Evolutionary conservation across 2,329 filamentous ascomycete species (phyloP).

Genomic region (Clonostachys solani): DNA sequence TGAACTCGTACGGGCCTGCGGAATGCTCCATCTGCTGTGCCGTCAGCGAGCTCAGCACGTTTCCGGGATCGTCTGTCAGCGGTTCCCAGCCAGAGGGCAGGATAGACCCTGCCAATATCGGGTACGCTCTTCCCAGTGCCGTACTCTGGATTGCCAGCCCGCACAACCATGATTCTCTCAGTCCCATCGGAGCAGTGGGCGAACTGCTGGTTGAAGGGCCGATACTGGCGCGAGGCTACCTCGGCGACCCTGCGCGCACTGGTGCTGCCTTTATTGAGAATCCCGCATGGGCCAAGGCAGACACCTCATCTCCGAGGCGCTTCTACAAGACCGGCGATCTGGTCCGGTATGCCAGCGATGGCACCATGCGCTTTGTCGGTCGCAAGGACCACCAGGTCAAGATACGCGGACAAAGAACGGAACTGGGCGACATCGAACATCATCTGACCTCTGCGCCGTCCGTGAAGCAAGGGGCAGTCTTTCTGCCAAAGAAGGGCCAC

Average conservation of each 20-base stretch:
- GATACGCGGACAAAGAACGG: constrained; percentile 73
- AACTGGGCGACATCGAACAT: constrained; percentile 68
- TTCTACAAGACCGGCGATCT: constrained; percentile 81
- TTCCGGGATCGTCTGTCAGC: background rate
- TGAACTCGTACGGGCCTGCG: constrained; percentile 33
- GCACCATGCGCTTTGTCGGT: constrained; percentile 68
- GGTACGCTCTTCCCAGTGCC: background rate
- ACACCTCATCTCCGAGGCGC: constrained; percentile 56
- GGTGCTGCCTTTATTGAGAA: background rate
- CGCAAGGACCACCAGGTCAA: constrained; percentile 79
- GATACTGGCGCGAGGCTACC: constrained; percentile 11
- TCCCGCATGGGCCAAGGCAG: constrained; percentile 61
- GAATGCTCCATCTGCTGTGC: constrained; percentile 22
- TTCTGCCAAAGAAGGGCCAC: background rate
- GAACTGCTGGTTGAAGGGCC: constrained; percentile 14
- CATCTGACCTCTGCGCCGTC: background rate
- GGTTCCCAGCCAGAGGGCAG: background rate
- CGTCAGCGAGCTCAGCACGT: background rate
- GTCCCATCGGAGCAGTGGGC: constrained; percentile 13
- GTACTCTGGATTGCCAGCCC: constrained; percentile 9
- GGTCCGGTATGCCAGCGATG: constrained; percentile 73
- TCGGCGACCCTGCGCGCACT: constrained; percentile 10
- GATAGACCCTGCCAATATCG: background rate
- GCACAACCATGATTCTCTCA: constrained; percentile 7
- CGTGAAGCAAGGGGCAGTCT: constrained; percentile 5